These are phyloP conservation scores for Saprolegnia diclina DNA, from an alignment of 352 stramenopile species.

Conservation along the genomic window DNA sequence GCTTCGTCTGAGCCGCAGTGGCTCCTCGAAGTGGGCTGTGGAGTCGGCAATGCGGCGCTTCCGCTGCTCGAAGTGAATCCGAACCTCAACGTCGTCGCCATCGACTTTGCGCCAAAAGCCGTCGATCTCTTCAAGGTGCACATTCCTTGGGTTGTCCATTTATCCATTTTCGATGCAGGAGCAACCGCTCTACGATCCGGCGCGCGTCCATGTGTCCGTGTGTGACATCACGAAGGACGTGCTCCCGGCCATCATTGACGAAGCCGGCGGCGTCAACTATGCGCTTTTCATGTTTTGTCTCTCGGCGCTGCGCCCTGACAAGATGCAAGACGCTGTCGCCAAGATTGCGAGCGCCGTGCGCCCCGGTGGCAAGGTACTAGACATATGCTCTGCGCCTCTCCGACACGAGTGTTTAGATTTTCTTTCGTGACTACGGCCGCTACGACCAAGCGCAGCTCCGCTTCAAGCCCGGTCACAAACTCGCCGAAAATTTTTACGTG, in stretches of 20 bases:
- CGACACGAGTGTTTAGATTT: slow-evolving; percentile 27
- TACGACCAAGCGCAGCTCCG: slow-evolving; percentile 95
- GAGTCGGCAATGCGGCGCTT: slow-evolving; percentile 92
- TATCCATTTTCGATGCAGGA: slow-evolving; percentile 34
- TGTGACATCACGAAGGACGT: slow-evolving; percentile 82
- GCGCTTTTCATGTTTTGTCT: slow-evolving; percentile 85
- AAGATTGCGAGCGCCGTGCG: slow-evolving; percentile 82
- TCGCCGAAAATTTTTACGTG: slow-evolving; percentile 94
- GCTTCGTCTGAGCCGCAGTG: slow-evolving; percentile 33
- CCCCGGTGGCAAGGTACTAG: slow-evolving; percentile 65
- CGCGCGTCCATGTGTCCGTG: slow-evolving; percentile 60
- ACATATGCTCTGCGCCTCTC: no score
- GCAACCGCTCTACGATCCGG: slow-evolving; percentile 72
- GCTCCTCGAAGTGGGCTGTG: slow-evolving; percentile 92
- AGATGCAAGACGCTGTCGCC: slow-evolving; percentile 77
- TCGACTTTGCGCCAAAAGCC: slow-evolving; percentile 90
- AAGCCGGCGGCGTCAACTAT: slow-evolving; percentile 69
- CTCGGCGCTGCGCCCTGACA: slow-evolving; percentile 86
- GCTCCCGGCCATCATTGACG: slow-evolving; percentile 47
- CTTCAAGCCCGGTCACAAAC: slow-evolving; percentile 77
- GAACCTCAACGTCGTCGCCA: slow-evolving; percentile 79
- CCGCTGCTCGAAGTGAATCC: slow-evolving; percentile 90
- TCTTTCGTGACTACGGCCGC: slow-evolving; percentile 94
- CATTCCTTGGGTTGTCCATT: slow-evolving; percentile 24
- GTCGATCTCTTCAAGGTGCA: slow-evolving; percentile 87